These are phyloP conservation scores for Verticillium alfalfae DNA, from an alignment of 2,329 filamentous ascomycete genomes.

Conservation along the genomic window DNA sequence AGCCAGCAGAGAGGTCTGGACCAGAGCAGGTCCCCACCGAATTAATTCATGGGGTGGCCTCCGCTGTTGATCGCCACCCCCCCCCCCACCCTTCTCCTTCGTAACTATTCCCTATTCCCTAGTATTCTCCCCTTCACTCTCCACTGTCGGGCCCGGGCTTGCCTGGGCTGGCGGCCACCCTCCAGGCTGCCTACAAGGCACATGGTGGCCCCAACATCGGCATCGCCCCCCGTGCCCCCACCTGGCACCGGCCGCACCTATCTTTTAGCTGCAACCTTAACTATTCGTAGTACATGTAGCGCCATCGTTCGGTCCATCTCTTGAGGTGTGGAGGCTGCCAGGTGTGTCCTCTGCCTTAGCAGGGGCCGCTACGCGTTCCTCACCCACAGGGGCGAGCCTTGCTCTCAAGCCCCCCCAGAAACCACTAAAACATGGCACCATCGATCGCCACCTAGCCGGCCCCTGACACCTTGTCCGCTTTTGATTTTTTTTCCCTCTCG, in stretches of 20 bases:
- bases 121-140: background rate
- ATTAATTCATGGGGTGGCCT: background rate
- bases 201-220: background rate
- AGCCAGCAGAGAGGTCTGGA: background rate
- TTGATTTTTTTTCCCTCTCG: background rate
- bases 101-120: too few species aligned
- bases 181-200: background rate
- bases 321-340: background rate
- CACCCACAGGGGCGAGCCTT: background rate
- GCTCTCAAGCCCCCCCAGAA: slow-evolving; percentile 1
- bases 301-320: background rate
- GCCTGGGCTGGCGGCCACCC: too few species aligned
- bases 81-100: background rate
- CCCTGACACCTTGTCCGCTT: slow-evolving; percentile 1
- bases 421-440: slow-evolving; percentile 4
- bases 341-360: background rate
- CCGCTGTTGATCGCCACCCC: background rate
- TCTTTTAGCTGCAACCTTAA: background rate
- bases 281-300: background rate
- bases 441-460: slow-evolving; percentile 1
- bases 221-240: background rate
- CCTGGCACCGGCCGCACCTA: background rate
- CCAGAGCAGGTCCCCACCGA: background rate
- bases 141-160: too few species aligned
- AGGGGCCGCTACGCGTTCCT: background rate